Evolutionary conservation across 202 grass and related monocot species (phyloP).

Genomic region (Eragrostis tef): DNA sequence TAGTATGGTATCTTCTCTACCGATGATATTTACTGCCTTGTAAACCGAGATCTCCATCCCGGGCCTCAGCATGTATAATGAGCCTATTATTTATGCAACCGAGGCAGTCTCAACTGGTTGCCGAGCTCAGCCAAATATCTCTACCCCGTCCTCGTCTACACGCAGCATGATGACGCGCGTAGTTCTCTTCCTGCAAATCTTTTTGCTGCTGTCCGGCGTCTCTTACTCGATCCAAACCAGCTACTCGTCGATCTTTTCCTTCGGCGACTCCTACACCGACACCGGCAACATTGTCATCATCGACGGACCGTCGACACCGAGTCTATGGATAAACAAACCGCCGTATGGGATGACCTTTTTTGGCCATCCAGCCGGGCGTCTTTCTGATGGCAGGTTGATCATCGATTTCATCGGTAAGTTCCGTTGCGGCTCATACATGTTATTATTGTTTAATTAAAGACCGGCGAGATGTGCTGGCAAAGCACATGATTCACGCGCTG

Average conservation of each 20-base stretch:
- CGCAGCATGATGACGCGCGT: neutral
- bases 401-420: conserved; percentile 54
- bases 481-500: neutral
- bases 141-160: too few species aligned
- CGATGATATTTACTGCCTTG: too few species aligned
- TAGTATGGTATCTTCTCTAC: too few species aligned
- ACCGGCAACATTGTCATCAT: conserved; percentile 45
- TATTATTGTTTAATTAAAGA: neutral
- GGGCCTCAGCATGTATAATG: too few species aligned
- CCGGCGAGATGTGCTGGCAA: neutral
- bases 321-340: conserved; percentile 1
- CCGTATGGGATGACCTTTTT: conserved; percentile 57
- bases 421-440: neutral
- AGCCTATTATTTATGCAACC: too few species aligned
- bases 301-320: neutral
- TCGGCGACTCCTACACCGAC: conserved; percentile 55
- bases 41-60: too few species aligned
- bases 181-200: neutral
- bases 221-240: neutral
- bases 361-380: conserved; percentile 38
- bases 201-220: neutral
- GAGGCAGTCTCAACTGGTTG: too few species aligned
- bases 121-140: too few species aligned
- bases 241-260: conserved; percentile 45
- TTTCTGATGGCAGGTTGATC: conserved; percentile 51